Conservation (phyloP, 2,329 filamentous ascomycete genomes). For the Aspergillus aculeatinus region DNA sequence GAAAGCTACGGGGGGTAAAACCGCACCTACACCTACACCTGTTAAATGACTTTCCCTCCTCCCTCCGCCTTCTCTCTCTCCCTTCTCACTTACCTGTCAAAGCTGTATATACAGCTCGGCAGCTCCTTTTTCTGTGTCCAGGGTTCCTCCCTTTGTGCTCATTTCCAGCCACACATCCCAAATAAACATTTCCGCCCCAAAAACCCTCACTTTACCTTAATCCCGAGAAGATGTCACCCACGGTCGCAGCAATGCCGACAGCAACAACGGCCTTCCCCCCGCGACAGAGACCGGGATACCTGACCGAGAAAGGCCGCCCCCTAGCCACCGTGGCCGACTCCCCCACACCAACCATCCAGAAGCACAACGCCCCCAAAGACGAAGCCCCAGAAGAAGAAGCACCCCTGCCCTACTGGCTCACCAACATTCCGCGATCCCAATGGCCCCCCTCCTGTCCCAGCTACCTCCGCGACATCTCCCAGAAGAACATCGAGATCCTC, state of each 20-base stretch:
- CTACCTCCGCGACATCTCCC: conserved; percentile 62
- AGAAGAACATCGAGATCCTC: conserved; percentile 71
- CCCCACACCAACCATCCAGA: too few species aligned
- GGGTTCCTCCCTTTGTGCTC: background rate
- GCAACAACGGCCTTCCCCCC: background rate
- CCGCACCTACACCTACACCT: too few species aligned
- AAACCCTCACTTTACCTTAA: background rate
- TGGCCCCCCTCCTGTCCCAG: conserved; percentile 68
- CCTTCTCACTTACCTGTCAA: background rate
- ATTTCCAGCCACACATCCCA: background rate
- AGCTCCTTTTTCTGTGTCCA: background rate
- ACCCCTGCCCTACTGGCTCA: conserved; percentile 71
- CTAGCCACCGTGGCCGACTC: background rate
- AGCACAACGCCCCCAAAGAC: background rate
- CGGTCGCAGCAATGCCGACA: background rate
- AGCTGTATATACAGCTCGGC: background rate
- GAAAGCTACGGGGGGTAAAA: background rate
- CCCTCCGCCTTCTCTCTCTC: background rate
- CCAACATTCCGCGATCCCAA: conserved; percentile 67
- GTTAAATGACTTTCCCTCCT: background rate
- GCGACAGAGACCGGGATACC: background rate
- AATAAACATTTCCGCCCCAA: background rate
- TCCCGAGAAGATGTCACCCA: background rate
- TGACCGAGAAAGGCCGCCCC: background rate
- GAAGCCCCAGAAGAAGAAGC: background rate